Conservation (phyloP, 192 early-diverging fungal species). For the Coemansia aciculifera region DNA sequence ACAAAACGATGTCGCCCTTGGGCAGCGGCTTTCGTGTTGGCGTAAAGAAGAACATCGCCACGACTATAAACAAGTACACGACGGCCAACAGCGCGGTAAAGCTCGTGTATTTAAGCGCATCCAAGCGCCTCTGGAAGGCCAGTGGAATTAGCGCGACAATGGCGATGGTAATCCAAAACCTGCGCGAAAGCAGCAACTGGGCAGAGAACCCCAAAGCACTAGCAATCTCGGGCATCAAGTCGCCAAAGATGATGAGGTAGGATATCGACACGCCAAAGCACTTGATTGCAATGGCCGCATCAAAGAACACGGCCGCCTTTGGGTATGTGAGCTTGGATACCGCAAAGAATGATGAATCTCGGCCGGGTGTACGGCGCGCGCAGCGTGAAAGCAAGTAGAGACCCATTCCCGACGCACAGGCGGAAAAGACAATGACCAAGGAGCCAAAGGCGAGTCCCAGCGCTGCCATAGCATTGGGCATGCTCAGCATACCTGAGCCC, state of each 20-base stretch:
- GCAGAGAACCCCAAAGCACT: conserved; percentile 32
- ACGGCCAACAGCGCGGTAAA: conserved; percentile 83
- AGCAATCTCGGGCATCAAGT: conserved; percentile 80
- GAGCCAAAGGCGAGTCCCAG: conserved; percentile 84
- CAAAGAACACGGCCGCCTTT: conserved; percentile 82
- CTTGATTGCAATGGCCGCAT: conserved; percentile 96
- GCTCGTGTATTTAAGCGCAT: conserved; percentile 89
- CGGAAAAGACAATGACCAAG: conserved; percentile 78
- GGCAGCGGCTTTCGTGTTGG: conserved; percentile 62
- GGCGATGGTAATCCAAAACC: conserved; percentile 84
- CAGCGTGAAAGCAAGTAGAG: conserved; percentile 78
- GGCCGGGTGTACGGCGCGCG: conserved; percentile 73
- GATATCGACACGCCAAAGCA: conserved; percentile 97
- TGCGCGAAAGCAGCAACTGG: conserved; percentile 59
- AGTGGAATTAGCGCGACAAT: conserved; percentile 75
- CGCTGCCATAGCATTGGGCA: conserved; percentile 87
- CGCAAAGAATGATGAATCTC: conserved; percentile 88
- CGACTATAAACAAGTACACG: conserved; percentile 82
- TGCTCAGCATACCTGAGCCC: conserved; percentile 96
- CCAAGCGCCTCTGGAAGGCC: conserved; percentile 77
- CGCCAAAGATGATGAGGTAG: conserved; percentile 94
- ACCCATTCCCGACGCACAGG: conserved; percentile 72
- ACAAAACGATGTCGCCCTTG: conserved; percentile 59
- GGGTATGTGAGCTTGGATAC: conserved; percentile 92
- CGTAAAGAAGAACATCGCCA: conserved; percentile 71